phyloP scores from a whole-genome alignment of 73 alveolate genomes.

The Paramecium sexaurelia region DNA sequence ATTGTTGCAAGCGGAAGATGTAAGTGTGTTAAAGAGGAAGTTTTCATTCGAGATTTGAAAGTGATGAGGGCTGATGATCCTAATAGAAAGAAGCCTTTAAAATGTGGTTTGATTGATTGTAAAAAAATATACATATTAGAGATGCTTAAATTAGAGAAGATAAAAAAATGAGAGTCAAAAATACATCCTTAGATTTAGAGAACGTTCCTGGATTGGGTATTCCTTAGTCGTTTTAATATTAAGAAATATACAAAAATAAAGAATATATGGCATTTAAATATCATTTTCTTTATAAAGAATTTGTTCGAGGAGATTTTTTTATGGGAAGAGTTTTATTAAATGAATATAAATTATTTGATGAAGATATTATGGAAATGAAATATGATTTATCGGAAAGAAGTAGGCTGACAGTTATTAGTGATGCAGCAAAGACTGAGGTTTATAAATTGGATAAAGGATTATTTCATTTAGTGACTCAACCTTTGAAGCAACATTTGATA shows the following conservation, averaged over 20 bases:
- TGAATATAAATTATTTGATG: constrained; percentile 64
- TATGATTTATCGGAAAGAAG: constrained; percentile 50
- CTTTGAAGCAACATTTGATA: constrained; percentile 53
- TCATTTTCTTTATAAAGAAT: constrained; percentile 35
- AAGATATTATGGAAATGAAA: constrained; percentile 49
- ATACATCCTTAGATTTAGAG: constrained; percentile 11
- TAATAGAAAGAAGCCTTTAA: constrained; percentile 31
- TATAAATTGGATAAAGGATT: constrained; percentile 50
- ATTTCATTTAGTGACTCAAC: constrained; percentile 51
- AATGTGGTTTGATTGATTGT: constrained; percentile 50
- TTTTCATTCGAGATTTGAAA: constrained; percentile 59
- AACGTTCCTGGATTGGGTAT: neutral
- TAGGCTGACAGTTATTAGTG: constrained; percentile 62
- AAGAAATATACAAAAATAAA: constrained; percentile 26
- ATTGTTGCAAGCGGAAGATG: constrained; percentile 66
- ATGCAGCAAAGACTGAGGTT: constrained; percentile 66
- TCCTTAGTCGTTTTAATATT: neutral
- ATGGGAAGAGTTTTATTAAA: constrained; percentile 61
- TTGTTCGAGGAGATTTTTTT: constrained; percentile 70
- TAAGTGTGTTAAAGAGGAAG: constrained; percentile 63
- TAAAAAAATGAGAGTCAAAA: constrained; percentile 41
- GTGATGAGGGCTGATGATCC: constrained; percentile 11
- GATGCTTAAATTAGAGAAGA: constrained; percentile 25
- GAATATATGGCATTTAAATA: constrained; percentile 58
- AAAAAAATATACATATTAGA: neutral